Percentiles rank a stretch among this genome's conserved stretches.
These are phyloP conservation scores for Phialocephala sp. DNA, from an alignment of 2,329 filamentous ascomycete genomes.

Conservation along the genomic window DNA sequence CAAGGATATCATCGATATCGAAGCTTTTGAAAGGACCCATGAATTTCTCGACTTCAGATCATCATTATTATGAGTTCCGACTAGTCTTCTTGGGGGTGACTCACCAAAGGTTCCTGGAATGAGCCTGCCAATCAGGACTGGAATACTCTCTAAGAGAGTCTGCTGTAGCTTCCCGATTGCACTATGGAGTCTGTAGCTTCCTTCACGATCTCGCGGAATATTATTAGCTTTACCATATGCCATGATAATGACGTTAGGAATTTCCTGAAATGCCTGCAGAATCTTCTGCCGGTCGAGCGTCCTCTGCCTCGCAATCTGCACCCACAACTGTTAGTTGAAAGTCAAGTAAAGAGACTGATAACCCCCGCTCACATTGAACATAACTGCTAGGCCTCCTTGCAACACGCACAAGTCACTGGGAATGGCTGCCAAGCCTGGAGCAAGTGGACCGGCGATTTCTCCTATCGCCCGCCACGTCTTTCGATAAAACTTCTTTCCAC, in stretches of 20 bases:
- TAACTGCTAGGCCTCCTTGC: constrained; percentile 13
- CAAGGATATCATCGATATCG: neutral
- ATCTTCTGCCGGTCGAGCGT: constrained; percentile 2
- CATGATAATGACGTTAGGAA: constrained; percentile 12
- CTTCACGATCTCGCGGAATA: neutral
- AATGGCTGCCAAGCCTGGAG: constrained; percentile 9
- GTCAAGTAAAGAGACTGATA: neutral
- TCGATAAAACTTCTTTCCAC: constrained; percentile 3
- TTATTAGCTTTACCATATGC: constrained; percentile 9
- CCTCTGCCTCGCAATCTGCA: constrained; percentile 6
- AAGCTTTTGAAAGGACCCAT: constrained; percentile 13
- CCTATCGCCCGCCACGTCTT: constrained; percentile 5
- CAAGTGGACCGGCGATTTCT: neutral
- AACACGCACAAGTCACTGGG: constrained; percentile 10
- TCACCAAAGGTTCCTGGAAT: constrained; percentile 14
- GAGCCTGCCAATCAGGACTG: neutral
- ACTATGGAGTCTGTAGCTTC: neutral
- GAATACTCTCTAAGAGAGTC: constrained; percentile 13
- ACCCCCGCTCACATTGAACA: constrained; percentile 5
- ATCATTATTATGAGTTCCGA: neutral
- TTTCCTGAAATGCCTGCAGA: constrained; percentile 12
- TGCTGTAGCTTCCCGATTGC: constrained; percentile 8
- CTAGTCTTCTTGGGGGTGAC: neutral
- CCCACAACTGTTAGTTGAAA: neutral
- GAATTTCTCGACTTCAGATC: neutral